Conservation (phyloP, 1,284 basidiomycete species). For the Trichosporon faecale region DNA sequence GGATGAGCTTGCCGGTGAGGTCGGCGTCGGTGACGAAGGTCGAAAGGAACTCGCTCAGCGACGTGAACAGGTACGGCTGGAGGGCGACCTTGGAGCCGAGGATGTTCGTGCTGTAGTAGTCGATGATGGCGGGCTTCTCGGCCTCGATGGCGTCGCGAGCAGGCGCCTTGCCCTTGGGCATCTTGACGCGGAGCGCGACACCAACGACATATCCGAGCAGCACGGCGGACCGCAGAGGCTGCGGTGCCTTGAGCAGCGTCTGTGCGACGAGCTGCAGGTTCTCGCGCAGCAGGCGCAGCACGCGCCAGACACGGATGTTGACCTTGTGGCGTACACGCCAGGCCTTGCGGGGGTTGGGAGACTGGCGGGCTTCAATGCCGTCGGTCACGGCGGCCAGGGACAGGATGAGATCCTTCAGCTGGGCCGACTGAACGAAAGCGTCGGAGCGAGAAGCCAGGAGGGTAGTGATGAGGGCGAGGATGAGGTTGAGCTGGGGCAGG, state of each 20-base stretch:
- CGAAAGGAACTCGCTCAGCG: conserved; percentile 35
- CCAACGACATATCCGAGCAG: conserved; percentile 45
- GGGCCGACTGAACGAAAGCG: conserved; percentile 29
- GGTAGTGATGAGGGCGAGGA: conserved; percentile 34
- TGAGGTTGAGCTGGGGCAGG: conserved; percentile 39
- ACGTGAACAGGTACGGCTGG: conserved; percentile 28
- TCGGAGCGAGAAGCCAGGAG: conserved; percentile 31
- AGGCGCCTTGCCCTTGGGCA: conserved; percentile 23
- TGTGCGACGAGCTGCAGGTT: conserved; percentile 37
- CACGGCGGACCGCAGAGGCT: conserved; percentile 34
- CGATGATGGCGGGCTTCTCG: conserved; percentile 40
- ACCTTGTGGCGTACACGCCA: conserved; percentile 37
- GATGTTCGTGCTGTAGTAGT: conserved; percentile 43
- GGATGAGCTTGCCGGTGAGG: conserved; percentile 42
- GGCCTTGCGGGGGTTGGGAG: conserved; percentile 4
- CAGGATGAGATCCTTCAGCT: conserved; percentile 39
- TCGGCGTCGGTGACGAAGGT: conserved; percentile 36
- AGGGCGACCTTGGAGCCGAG: conserved; percentile 42
- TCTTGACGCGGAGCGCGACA: conserved; percentile 39
- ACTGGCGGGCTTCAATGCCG: conserved; percentile 30
- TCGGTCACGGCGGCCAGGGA: conserved; percentile 43
- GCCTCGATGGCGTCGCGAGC: conserved; percentile 32
- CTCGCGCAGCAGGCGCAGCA: conserved; percentile 34
- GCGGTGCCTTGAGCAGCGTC: conserved; percentile 30
- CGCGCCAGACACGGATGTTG: conserved; percentile 41